These are phyloP conservation scores for Wickerhamiella azymoides DNA, from an alignment of 805 yeast species.

Conservation along the genomic window DNA sequence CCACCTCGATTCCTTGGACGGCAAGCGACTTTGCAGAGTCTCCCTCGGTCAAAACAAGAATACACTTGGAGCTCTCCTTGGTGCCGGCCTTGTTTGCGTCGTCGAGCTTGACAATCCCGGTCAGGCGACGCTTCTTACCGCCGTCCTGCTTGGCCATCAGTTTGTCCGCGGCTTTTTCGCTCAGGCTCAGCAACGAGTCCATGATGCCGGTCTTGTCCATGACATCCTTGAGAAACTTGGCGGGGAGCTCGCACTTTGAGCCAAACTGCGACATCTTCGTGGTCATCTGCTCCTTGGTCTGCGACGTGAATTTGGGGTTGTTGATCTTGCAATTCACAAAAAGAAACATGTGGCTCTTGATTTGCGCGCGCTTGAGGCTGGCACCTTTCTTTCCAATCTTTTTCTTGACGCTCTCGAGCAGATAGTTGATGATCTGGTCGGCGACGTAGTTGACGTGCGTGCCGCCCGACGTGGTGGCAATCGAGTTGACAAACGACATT, in stretches of 20 bases:
- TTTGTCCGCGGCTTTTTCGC: constrained; percentile 77
- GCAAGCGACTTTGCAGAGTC: constrained; percentile 91
- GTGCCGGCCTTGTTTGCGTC: constrained; percentile 98
- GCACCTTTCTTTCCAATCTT: constrained; percentile 37
- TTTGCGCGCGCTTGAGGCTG: constrained; percentile 74
- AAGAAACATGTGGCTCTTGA: constrained; percentile 76
- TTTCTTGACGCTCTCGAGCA: constrained; percentile 50
- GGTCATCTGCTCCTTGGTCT: constrained; percentile 90
- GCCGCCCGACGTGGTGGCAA: constrained; percentile 95
- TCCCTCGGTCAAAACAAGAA: constrained; percentile 89
- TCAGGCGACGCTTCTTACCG: constrained; percentile 61
- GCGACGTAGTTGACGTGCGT: constrained; percentile 81
- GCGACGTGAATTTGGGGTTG: constrained; percentile 95
- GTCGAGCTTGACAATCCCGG: constrained; percentile 77
- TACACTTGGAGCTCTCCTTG: constrained; percentile 78
- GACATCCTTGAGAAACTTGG: constrained; percentile 56
- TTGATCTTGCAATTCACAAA: constrained; percentile 87
- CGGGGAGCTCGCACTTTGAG: constrained; percentile 64
- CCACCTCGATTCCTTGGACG: constrained; percentile 83
- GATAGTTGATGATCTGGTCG: constrained; percentile 69
- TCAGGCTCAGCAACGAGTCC: constrained; percentile 61
- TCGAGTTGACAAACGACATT: constrained; percentile 92
- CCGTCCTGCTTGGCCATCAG: constrained; percentile 86
- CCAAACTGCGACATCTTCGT: constrained; percentile 85
- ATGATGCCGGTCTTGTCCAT: constrained; percentile 53